Evolutionary conservation across 345 rosid genomes (phyloP), one percentile per base, ranked within the genome.

Genomic region (Physaria fendleri): DNA sequence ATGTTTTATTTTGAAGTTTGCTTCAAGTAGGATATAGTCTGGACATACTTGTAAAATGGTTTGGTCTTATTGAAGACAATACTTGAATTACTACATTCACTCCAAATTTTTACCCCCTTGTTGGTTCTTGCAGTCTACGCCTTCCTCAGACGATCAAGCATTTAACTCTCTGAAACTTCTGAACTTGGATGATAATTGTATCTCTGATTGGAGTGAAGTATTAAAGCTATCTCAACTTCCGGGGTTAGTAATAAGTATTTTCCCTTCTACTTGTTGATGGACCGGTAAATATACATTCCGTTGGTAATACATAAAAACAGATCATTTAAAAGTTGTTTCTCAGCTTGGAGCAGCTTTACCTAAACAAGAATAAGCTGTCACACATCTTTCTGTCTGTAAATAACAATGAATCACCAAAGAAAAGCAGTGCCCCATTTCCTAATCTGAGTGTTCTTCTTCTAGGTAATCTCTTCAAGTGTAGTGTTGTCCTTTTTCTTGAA

Each of bases 321-420:
- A 35, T 22, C 15, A 25, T 28, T 65, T 22, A 5, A 54, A 44
- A 4, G 12, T 49, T 24, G 51, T 68, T 63, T 56, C 27, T 56
- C 84, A 93, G 99, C 69, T 85, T 93, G 83, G 85, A 83, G 82
- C 85, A 80, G 74, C 90, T 93, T 55, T 78, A 89, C 65, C 69
- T 89, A 79, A 89, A 80, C 78, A 89, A 82, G 66, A 93, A 93
- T 81, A 80, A 78, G 42, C 74, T 93, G 76, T 61, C 80, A 47
- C 54, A 0, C 38, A 74, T 89, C 54, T 76, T 57, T 74, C 74
- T 75, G 77, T 89, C 86, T 62, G 76, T 60, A 38, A 16, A 69
- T 52, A 59, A 58, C 41, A 59, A 46, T 54, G 81, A 74, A 38
- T 72, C 79, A 41, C 39, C 25, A 17, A 60, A 60, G 33, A 65